Evolutionary conservation across 495 filamentous ascomycete genomes (phyloP), one percentile per base, ranked within the genome.

Genomic region (Aspergillus saccharolyticus): DNA sequence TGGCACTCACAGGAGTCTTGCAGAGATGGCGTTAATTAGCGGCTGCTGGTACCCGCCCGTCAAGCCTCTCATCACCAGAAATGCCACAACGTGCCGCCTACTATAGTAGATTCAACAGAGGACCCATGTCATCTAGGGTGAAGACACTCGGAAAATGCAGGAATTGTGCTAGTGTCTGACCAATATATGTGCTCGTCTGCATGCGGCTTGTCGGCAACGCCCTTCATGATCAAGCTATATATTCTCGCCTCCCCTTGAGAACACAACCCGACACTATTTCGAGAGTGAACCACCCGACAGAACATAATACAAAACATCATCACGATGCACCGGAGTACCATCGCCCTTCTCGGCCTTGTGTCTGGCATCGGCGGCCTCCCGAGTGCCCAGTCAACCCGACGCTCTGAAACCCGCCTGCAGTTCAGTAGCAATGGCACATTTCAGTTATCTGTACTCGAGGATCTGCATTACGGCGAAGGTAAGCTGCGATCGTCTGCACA

Each of bases 401-500:
- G 8, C 1, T 17, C 2, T 12, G 46, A 49, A 3, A 30, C 21
- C 2, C 47, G 24, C 21, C 47, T 50, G 5, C 47, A 30, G 17
- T 74, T 78, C 44, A 66, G 69, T 0, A 33, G 64, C 8, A 62
- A 74, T 57, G 67, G 71, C 28, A 72, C 70, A 3, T 78, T 78
- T 44, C 71, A 78, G 16, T 74, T 89, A 22, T 70, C 80, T 17
- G 74, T 89, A 24, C 88, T 90, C 59, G 73, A 81, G 20, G 87
- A 89, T 62, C 63, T 89, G 18, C 86, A 89, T 67, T 89, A 85
- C 59, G 87, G 83, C 10, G 86, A 89, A 64, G 76, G 81, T 82
- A 72, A 59, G 71, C 56, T 4, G 22, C 25, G 4, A 9, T 28
- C 25, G 4, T 28, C 25, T 28, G 25, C 25, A 28, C 25, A 28